phyloP scores from a whole-genome alignment of 2,329 filamentous ascomycete species.

The Huntiella bhutanensis region DNA sequence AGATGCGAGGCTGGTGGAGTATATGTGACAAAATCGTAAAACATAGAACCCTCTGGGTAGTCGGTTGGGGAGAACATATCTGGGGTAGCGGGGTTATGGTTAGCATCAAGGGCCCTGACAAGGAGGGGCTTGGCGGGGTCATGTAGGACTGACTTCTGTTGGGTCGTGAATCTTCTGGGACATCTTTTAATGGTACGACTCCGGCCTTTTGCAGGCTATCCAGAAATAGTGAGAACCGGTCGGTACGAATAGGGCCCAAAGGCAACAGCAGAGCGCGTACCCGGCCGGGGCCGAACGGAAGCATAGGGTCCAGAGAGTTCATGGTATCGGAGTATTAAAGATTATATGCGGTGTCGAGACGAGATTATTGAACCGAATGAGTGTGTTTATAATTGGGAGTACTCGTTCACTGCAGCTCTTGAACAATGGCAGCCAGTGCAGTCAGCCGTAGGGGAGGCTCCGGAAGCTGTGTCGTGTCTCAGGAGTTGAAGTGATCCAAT shows the following conservation, averaged over 20 bases:
- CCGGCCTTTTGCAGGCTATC: conserved; percentile 59
- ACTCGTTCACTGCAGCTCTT: too few species aligned
- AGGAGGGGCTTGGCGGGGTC: background rate
- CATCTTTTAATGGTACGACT: conserved; percentile 67
- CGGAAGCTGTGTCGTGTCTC: background rate
- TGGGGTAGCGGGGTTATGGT: conserved; percentile 20
- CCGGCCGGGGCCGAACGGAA: conserved; percentile 79
- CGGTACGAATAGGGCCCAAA: conserved; percentile 65
- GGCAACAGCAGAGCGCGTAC: conserved; percentile 76
- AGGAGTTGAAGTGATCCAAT: background rate
- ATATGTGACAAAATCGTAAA: conserved; percentile 75
- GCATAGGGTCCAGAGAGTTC: conserved; percentile 64
- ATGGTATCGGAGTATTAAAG: conserved; percentile 36
- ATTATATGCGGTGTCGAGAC: too few species aligned
- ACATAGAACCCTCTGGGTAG: conserved; percentile 67
- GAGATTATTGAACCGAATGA: too few species aligned
- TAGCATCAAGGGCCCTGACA: background rate
- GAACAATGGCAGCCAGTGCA: too few species aligned
- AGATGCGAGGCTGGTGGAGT: conserved; percentile 62
- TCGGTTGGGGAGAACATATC: conserved; percentile 87
- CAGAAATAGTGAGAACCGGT: conserved; percentile 62
- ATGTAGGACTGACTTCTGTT: conserved; percentile 51
- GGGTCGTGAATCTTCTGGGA: conserved; percentile 66
- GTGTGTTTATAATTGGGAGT: too few species aligned
- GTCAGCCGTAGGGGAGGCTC: too few species aligned